Evolutionary conservation across 306 rosid species (phyloP), one percentile per base, ranked within the genome.

Genomic region (Prunus padus): DNA sequence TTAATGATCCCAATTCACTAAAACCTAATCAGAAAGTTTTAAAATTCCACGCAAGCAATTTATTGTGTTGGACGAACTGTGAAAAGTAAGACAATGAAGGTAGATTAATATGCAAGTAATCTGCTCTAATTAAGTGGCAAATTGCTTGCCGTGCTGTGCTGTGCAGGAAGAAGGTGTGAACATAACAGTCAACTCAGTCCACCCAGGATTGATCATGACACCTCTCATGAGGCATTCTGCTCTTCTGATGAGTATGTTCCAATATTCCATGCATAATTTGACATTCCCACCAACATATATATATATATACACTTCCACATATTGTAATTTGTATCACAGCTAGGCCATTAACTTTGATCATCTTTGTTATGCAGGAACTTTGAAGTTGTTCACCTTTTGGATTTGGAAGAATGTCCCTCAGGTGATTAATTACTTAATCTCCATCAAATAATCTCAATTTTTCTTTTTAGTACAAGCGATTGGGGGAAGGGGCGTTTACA

Each of bases 171-270:
- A 87, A 33, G 97, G 99, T 33, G 92, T 62, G 61, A 95, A 89
- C 84, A 86, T 95, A 69, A 88, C 93, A 10, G 93, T 81, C 37
- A 95, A 92, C 57, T 84, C 97, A 0, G 96, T 92, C 56, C 99
- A 95, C 79, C 99, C 99, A 3, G 97, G 97, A 70, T 63, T 90
- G 49, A 92, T 95, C 64, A 90, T 90, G 97, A 95, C 97, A 25
- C 97, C 99, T 64, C 96, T 95, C 11, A 92, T 95, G 97, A 87
- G 97, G 83, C 89, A 95, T 72, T 92, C 99, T 42, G 46, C 90
- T 14, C 10, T 90, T 22, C 66, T 86, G 0, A 92, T 95, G 96
- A 81, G 99, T 95, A 87, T 16, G 97, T 75, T 8, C 26, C 33
- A 2, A 26, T 22, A n/a, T 23, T 26, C 70, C 31, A 2, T 40